Evolutionary conservation across 2,329 filamentous ascomycete genomes (phyloP).

Genomic region (Monosporascus sp.): DNA sequence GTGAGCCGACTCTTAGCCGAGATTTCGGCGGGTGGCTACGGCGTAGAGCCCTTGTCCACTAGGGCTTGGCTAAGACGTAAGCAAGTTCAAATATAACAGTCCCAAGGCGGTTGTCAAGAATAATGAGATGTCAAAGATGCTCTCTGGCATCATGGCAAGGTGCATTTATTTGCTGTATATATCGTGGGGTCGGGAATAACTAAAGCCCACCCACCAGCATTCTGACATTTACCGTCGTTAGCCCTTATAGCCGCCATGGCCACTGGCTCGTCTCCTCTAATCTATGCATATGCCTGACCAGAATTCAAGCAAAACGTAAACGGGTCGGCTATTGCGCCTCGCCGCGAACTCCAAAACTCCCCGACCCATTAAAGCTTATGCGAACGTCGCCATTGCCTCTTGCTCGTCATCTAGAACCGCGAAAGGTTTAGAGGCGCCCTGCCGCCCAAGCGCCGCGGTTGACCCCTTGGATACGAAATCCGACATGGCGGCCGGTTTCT

Average conservation of each 20-base stretch:
- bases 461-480: constrained; percentile 34
- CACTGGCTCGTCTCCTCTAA: not conserved
- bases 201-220: not conserved
- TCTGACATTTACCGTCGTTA: not conserved
- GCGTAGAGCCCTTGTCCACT: too few relatives aligned
- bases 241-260: not conserved
- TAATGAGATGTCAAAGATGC: too few relatives aligned
- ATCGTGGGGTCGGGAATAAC: too few relatives aligned
- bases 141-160: too few relatives aligned
- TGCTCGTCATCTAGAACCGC: constrained; percentile 44
- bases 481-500: constrained; percentile 28
- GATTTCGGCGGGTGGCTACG: too few relatives aligned
- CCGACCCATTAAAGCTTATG: constrained; percentile 22
- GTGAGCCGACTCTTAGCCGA: too few relatives aligned
- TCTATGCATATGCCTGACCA: not conserved
- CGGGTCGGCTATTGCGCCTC: not conserved
- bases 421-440: constrained; percentile 2
- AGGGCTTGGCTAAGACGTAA: too few relatives aligned
- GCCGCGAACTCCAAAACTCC: not conserved
- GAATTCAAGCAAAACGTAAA: not conserved
- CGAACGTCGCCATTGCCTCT: constrained; percentile 42
- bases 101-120: too few relatives aligned
- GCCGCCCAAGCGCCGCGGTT: constrained; percentile 9
- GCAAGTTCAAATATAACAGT: too few relatives aligned
- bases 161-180: too few relatives aligned